Evolutionary conservation across 2,329 filamentous ascomycete genomes (phyloP).

Genomic region (Endoconidiophora laricicola): DNA sequence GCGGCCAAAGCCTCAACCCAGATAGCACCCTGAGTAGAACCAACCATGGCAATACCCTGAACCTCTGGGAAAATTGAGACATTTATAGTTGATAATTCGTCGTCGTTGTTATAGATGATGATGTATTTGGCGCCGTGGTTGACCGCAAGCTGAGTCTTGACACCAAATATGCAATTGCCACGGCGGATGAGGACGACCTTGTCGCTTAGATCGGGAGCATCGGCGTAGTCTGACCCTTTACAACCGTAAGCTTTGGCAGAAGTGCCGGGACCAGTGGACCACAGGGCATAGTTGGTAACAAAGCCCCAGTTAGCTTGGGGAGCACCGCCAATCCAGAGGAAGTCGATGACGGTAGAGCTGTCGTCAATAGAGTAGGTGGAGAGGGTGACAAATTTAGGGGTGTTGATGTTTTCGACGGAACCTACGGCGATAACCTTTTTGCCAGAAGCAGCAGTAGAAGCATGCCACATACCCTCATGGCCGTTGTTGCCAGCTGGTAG

Average conservation of each 20-base stretch:
- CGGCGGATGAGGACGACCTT: conserved; percentile 44
- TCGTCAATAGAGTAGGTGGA: conserved; percentile 24
- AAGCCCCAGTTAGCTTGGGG: conserved; percentile 25
- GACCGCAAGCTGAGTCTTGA: conserved; percentile 36
- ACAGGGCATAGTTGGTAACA: conserved; percentile 31
- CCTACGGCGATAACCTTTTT: conserved; percentile 31
- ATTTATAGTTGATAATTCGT: conserved; percentile 21
- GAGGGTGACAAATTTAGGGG: conserved; percentile 26
- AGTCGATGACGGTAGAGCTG: conserved; percentile 17
- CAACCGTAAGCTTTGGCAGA: conserved; percentile 34
- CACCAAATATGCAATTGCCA: conserved; percentile 37
- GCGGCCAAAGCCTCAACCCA: conserved; percentile 29
- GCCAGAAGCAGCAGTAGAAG: conserved; percentile 31
- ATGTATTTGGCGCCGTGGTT: conserved; percentile 42
- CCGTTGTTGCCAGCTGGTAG: conserved; percentile 38
- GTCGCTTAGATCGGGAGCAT: conserved; percentile 38
- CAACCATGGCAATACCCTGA: conserved; percentile 26
- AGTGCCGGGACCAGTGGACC: conserved; percentile 32
- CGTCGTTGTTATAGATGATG: conserved; percentile 42
- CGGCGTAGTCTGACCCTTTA: conserved; percentile 27
- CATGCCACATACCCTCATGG: conserved; percentile 27
- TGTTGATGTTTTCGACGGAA: conserved; percentile 31
- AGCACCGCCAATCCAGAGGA: conserved; percentile 27
- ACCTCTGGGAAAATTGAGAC: conserved; percentile 20
- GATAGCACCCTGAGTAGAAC: conserved; percentile 23